phyloP scores from a whole-genome alignment of 2,329 filamentous ascomycete species.

The Drechslera avenae region DNA sequence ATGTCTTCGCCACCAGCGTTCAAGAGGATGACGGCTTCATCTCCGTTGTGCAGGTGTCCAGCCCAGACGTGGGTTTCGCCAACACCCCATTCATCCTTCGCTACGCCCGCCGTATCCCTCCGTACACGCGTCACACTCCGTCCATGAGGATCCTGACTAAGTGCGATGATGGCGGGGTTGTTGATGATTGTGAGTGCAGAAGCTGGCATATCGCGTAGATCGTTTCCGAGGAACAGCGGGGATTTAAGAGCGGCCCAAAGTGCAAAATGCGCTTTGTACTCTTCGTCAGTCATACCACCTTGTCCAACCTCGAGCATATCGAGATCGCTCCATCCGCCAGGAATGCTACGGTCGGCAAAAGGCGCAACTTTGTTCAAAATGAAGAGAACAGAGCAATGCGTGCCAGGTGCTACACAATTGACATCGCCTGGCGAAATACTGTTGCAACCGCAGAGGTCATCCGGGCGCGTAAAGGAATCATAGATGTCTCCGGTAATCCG shows the following conservation, averaged over 20 bases:
- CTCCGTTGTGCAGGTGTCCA: conserved; percentile 28
- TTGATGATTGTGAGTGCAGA: conserved; percentile 50
- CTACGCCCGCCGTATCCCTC: conserved; percentile 21
- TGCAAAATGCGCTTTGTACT: conserved; percentile 50
- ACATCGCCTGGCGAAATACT: conserved; percentile 30
- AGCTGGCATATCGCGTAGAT: conserved; percentile 46
- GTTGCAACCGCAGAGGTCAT: conserved; percentile 35
- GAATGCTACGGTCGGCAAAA: conserved; percentile 34
- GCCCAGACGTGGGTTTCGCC: conserved; percentile 36
- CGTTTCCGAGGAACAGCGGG: conserved; percentile 52
- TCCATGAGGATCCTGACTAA: conserved; percentile 33
- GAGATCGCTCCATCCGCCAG: conserved; percentile 38
- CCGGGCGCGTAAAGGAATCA: conserved; percentile 37
- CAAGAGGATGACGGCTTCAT: conserved; percentile 28
- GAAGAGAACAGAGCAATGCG: conserved; percentile 36
- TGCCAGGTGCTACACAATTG: conserved; percentile 34
- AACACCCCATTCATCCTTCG: conserved; percentile 30
- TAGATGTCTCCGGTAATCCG: conserved; percentile 40
- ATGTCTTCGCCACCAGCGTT: conserved; percentile 27
- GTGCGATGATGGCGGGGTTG: conserved; percentile 40
- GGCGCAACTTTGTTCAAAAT: conserved; percentile 39
- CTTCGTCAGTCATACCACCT: conserved; percentile 36
- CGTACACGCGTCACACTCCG: conserved; percentile 29
- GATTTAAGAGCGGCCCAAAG: conserved; percentile 51
- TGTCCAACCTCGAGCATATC: conserved; percentile 42